Percentiles rank a stretch among this genome's conserved stretches.
Evolutionary conservation across 1,284 basidiomycete species (phyloP).

Genomic region (Ustilago curta): DNA sequence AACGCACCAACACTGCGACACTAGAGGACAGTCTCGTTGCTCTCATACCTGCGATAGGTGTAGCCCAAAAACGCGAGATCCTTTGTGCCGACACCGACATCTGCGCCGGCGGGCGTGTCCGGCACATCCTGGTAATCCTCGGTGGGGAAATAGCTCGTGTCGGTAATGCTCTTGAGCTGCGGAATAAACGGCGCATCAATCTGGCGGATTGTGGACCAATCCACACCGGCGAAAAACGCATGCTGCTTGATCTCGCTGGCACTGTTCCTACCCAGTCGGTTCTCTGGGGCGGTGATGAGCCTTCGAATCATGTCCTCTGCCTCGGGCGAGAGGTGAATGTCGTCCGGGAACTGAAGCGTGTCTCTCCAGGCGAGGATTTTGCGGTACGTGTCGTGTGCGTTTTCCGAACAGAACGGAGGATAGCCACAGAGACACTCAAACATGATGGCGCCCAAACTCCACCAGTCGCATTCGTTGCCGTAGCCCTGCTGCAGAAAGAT

Average conservation of each 20-base stretch:
- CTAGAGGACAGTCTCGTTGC: slow-evolving; percentile 57
- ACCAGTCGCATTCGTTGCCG: slow-evolving; percentile 98
- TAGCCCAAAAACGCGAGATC: slow-evolving; percentile 68
- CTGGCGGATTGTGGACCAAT: slow-evolving; percentile 88
- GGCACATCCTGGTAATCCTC: slow-evolving; percentile 89
- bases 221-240: slow-evolving; percentile 95
- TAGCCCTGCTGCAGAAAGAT: slow-evolving; percentile 98
- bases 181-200: slow-evolving; percentile 97
- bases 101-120: slow-evolving; percentile 71
- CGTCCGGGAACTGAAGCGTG: slow-evolving; percentile 90
- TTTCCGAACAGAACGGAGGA: slow-evolving; percentile 97
- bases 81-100: slow-evolving; percentile 62
- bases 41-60: slow-evolving; percentile 66
- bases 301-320: slow-evolving; percentile 89
- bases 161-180: slow-evolving; percentile 83
- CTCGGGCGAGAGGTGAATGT: slow-evolving; percentile 91
- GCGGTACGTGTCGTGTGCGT: slow-evolving; percentile 96
- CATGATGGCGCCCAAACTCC: slow-evolving; percentile 88
- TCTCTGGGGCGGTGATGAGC: slow-evolving; percentile 85
- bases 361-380: slow-evolving; percentile 97
- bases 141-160: slow-evolving; percentile 96
- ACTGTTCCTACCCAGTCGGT: slow-evolving; percentile 75
- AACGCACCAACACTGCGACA: too few species aligned
- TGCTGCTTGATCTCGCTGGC: slow-evolving; percentile 92
- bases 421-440: slow-evolving; percentile 97